phyloP scores from a whole-genome alignment of 2,329 filamentous ascomycete genomes.

The Orbilia brochopaga region DNA sequence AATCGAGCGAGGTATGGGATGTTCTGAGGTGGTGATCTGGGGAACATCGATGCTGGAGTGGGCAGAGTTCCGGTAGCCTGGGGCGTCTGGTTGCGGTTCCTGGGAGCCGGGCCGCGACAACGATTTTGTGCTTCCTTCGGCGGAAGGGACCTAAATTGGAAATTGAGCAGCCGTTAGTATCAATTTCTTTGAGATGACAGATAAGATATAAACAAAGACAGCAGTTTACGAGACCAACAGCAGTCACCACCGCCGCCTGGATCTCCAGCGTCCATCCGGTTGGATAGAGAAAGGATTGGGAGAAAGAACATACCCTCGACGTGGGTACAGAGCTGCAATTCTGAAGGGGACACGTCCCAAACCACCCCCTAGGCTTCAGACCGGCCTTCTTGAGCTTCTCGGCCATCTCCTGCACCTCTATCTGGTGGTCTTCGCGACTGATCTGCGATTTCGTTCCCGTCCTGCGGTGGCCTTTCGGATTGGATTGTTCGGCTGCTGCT shows the following conservation, averaged over 20 bases:
- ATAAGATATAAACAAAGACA: background rate
- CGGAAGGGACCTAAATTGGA: slow-evolving; percentile 29
- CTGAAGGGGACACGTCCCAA: slow-evolving; percentile 37
- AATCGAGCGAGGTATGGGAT: slow-evolving; percentile 43
- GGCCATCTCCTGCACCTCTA: slow-evolving; percentile 46
- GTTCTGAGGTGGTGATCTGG: slow-evolving; percentile 42
- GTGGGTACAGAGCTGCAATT: slow-evolving; percentile 35
- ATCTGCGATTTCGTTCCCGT: slow-evolving; percentile 9
- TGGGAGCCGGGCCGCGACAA: slow-evolving; percentile 39
- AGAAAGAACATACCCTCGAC: slow-evolving; percentile 37
- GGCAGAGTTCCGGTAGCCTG: slow-evolving; percentile 27
- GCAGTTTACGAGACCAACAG: too few species aligned
- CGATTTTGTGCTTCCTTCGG: slow-evolving; percentile 28
- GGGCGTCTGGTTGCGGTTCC: slow-evolving; percentile 15
- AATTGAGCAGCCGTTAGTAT: background rate
- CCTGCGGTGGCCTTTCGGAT: background rate
- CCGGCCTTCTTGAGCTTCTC: slow-evolving; percentile 44
- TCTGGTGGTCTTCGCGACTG: slow-evolving; percentile 36
- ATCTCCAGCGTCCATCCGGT: background rate
- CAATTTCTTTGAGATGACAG: background rate
- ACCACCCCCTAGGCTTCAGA: slow-evolving; percentile 18
- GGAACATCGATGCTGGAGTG: slow-evolving; percentile 41
- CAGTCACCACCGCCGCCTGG: too few species aligned
- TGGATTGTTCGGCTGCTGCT: background rate
- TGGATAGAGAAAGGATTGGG: background rate